Conservation (phyloP, 1,284 basidiomycete species). For the Melampsora americana region DNA sequence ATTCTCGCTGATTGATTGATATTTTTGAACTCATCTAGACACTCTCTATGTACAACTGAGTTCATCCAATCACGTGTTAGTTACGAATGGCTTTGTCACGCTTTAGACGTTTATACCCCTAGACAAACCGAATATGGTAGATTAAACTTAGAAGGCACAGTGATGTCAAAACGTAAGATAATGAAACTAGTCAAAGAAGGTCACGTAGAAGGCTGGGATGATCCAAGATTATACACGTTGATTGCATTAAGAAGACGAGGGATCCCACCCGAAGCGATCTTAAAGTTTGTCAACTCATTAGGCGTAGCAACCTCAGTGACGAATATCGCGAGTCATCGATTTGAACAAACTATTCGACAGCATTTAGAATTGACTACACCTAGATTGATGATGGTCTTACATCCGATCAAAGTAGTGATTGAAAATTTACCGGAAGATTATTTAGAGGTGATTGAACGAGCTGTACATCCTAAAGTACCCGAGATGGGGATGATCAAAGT, state of each 20-base stretch:
- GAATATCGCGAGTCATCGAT: constrained; percentile 81
- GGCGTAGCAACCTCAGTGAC: constrained; percentile 84
- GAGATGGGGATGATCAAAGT: constrained; percentile 77
- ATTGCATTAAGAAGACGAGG: constrained; percentile 91
- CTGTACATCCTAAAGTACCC: constrained; percentile 89
- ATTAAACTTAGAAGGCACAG: constrained; percentile 86
- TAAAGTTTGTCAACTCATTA: constrained; percentile 84
- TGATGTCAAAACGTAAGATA: constrained; percentile 97
- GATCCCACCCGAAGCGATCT: constrained; percentile 89
- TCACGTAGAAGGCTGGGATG: constrained; percentile 91
- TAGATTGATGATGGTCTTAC: constrained; percentile 85
- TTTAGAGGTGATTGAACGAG: constrained; percentile 77
- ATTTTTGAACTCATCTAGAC: constrained; percentile 60
- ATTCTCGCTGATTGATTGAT: neutral
- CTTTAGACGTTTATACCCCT: constrained; percentile 94
- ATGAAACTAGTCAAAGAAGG: constrained; percentile 78
- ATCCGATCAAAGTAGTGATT: constrained; percentile 83
- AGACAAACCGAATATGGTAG: constrained; percentile 96
- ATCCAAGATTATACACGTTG: constrained; percentile 95
- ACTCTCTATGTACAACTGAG: constrained; percentile 95
- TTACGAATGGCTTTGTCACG: constrained; percentile 99
- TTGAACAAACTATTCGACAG: constrained; percentile 82
- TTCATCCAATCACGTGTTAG: constrained; percentile 95
- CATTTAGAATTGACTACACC: constrained; percentile 87
- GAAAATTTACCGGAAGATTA: constrained; percentile 88